Evolutionary conservation across 2,329 filamentous ascomycete genomes (phyloP).

Genomic region (Pyrenochaeta sp.): DNA sequence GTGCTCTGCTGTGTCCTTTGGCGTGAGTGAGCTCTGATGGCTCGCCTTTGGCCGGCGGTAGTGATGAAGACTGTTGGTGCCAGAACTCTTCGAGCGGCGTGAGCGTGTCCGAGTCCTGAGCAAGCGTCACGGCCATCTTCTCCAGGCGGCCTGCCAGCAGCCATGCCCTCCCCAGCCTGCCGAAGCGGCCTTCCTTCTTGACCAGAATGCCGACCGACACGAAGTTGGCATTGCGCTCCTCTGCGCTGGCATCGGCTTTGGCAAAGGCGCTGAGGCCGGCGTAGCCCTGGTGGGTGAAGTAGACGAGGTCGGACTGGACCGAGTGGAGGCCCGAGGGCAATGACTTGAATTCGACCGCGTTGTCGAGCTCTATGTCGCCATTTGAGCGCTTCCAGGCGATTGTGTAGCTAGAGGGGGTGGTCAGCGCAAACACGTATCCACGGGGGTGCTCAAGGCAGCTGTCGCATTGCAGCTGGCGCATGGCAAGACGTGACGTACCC

Average conservation of each 20-base stretch:
- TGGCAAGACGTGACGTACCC: slow-evolving; percentile 69
- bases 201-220: slow-evolving; percentile 90
- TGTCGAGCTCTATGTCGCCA: slow-evolving; percentile 76
- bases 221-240: slow-evolving; percentile 87
- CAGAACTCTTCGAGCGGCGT: slow-evolving; percentile 80
- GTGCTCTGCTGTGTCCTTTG: slow-evolving; percentile 35
- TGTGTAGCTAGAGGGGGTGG: slow-evolving; percentile 65
- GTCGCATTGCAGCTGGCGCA: slow-evolving; percentile 1
- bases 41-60: background rate
- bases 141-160: slow-evolving; percentile 80
- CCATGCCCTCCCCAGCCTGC: slow-evolving; percentile 87
- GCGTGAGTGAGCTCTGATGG: slow-evolving; percentile 2
- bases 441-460: slow-evolving; percentile 4
- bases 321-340: slow-evolving; percentile 92
- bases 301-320: slow-evolving; percentile 84
- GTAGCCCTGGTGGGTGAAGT: slow-evolving; percentile 86
- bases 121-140: slow-evolving; percentile 71
- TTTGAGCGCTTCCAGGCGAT: slow-evolving; percentile 84
- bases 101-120: slow-evolving; percentile 69
- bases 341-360: slow-evolving; percentile 94
- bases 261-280: slow-evolving; percentile 92
- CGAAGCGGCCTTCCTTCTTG: slow-evolving; percentile 73
- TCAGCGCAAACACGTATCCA: slow-evolving; percentile 14
- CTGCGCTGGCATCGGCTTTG: slow-evolving; percentile 79
- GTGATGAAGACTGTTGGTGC: slow-evolving; percentile 60